A percentile compares a stretch with the other conserved stretches of the same genome.
These are phyloP conservation scores for Cladorrhinum sp. DNA, from an alignment of 2,329 filamentous ascomycete species.

Conservation along the genomic window DNA sequence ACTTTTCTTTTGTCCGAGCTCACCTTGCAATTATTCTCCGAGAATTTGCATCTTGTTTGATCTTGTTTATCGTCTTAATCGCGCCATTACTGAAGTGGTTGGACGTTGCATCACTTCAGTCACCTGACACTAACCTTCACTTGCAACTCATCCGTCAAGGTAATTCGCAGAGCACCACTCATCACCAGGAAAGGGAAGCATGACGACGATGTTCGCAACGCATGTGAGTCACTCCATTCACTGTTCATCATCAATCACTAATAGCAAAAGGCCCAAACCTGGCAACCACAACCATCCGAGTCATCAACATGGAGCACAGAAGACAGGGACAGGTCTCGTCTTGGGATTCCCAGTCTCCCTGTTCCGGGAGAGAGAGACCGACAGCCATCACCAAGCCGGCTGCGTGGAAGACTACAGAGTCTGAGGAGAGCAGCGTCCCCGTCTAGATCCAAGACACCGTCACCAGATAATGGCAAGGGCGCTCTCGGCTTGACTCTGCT, in stretches of 20 bases:
- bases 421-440: constrained; percentile 15
- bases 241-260: not conserved
- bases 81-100: no score
- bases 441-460: constrained; percentile 14
- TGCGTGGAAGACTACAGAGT: constrained; percentile 18
- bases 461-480: constrained; percentile 19
- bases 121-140: no score
- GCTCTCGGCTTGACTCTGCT: constrained; percentile 29
- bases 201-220: not conserved
- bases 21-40: not conserved
- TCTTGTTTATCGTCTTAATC: not conserved
- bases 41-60: not conserved
- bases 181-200: constrained; percentile 1
- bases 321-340: constrained; percentile 2
- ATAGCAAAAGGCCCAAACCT: constrained; percentile 10
- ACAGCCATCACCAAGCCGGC: constrained; percentile 9
- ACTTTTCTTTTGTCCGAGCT: not conserved
- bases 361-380: constrained; percentile 6
- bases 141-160: no score
- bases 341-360: constrained; percentile 8
- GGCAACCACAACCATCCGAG: constrained; percentile 2
- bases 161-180: not conserved
- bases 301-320: constrained; percentile 15
- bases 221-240: not conserved
- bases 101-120: no score